These are phyloP conservation scores for Macrophomina pseudophaseolina DNA, from an alignment of 2,329 filamentous ascomycete genomes.

Conservation along the genomic window DNA sequence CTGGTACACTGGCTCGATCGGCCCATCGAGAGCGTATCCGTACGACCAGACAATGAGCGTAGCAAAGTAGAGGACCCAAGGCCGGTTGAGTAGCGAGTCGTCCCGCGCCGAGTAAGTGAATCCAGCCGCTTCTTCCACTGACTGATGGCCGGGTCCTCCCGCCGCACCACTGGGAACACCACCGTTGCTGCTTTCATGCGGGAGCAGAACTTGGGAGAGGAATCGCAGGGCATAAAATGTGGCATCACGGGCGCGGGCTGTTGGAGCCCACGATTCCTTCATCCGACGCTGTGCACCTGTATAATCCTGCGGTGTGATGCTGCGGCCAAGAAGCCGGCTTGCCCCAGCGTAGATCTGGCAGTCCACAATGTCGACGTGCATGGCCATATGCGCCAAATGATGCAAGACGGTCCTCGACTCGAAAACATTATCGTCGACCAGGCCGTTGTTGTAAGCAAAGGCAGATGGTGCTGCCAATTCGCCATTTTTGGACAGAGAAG, in stretches of 20 bases:
- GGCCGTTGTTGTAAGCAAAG: slow-evolving; percentile 38
- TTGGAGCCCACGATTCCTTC: slow-evolving; percentile 87
- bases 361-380: slow-evolving; percentile 97
- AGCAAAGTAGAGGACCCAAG: slow-evolving; percentile 95
- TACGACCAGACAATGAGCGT: slow-evolving; percentile 94
- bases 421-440: slow-evolving; percentile 73
- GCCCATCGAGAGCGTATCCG: slow-evolving; percentile 86
- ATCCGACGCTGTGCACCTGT: slow-evolving; percentile 79
- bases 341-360: slow-evolving; percentile 95
- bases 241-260: slow-evolving; percentile 85
- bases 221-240: slow-evolving; percentile 93
- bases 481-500: slow-evolving; percentile 68
- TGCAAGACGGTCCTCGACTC: slow-evolving; percentile 89
- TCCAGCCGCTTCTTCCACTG: slow-evolving; percentile 32
- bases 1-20: slow-evolving; percentile 60
- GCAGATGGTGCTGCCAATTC: slow-evolving; percentile 38
- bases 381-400: slow-evolving; percentile 95
- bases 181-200: slow-evolving; percentile 52
- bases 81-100: slow-evolving; percentile 86
- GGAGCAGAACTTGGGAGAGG: slow-evolving; percentile 79
- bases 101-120: slow-evolving; percentile 77
- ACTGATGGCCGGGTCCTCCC: slow-evolving; percentile 33
- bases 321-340: slow-evolving; percentile 80
- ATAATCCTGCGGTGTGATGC: slow-evolving; percentile 82
- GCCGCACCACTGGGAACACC: neutral